Base-by-base conservation (phyloP, 2,329 filamentous ascomycete species). In the Lecanicillium sp. region DNA sequence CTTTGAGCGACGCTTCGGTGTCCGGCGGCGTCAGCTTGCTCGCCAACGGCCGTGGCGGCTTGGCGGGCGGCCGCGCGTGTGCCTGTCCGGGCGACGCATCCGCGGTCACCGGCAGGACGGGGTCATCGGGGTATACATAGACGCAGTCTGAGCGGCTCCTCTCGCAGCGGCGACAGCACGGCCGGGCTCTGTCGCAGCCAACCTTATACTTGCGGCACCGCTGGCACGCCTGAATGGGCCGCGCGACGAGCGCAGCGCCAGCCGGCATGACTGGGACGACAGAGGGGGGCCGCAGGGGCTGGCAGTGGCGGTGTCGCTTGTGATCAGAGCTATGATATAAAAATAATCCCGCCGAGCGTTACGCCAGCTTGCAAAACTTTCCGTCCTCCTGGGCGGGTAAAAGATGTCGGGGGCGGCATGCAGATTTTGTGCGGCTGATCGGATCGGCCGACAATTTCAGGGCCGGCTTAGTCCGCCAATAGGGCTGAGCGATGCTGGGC, bases 201-300 rank as follows among this genome's bases (percentile, higher is more conserved):
- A 50, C 41, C n/a, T 50, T 50, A 29, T 27, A 38, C 36, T 41
- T 35, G 41, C 48, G 48, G 27, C 48, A 50, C 8, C 48, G 42
- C 35, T 45, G 36, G 30, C 48, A 50, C 4, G 48, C 42, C 36
- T 38, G 30, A n/a, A 46, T 37, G 10, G 43, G 42, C 43, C 48
- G 33, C 27, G 17, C 36, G 12, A 19, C n/a, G 2, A 21, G 10
- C 14, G 26, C 17, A 24, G 24, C 36, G 30, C 20, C 20, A 6
- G 32, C 30, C 23, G 32, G 30, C 32, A 37, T 44, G 29, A 15
- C 10, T 33, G 20, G 26, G 29, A 10, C 24, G 21, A 17, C 20
- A 30, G 5, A 30, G 26, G n/a, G 7, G 15, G 24, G 15, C 38
- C 38, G 38, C 38, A 4, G 17, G 20, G 17, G 36, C 4, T 9